Evolutionary conservation across 495 filamentous ascomycete species (phyloP).

Genomic region (Xylona heveae): DNA sequence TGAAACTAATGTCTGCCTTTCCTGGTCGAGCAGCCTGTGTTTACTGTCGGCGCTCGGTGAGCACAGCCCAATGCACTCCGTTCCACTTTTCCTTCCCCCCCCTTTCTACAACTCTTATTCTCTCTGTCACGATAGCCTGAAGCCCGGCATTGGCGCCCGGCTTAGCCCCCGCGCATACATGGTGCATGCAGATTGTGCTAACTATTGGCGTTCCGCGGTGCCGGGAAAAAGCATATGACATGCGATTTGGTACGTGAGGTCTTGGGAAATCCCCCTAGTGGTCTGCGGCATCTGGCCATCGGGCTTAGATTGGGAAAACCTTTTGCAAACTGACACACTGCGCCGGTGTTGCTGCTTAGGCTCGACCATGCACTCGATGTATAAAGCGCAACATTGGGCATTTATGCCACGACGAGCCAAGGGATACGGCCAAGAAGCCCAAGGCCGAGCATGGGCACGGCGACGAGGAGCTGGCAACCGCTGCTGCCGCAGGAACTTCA

Average conservation of each 20-base stretch:
- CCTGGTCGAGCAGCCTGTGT: conserved; percentile 56
- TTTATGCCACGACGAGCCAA: conserved; percentile 93
- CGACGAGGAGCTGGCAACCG: too few species aligned
- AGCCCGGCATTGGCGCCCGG: too few species aligned
- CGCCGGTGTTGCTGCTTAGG: conserved; percentile 32
- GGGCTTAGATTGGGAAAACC: conserved; percentile 12
- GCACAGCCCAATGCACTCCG: too few species aligned
- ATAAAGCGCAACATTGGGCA: conserved; percentile 98
- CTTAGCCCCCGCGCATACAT: too few species aligned
- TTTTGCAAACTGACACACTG: too few species aligned
- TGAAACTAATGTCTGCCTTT: conserved; percentile 11
- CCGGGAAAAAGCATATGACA: conserved; percentile 98
- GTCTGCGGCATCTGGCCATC: too few species aligned
- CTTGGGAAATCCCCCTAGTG: conserved; percentile 27
- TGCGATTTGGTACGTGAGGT: conserved; percentile 99
- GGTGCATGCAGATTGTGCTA: background rate
- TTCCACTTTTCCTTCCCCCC: conserved; percentile 7
- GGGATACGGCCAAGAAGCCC: conserved; percentile 52
- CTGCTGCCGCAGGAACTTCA: conserved; percentile 34
- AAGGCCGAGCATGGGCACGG: conserved; percentile 47
- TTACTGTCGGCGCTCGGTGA: conserved; percentile 98
- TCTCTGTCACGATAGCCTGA: conserved; percentile 8
- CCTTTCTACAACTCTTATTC: conserved; percentile 6
- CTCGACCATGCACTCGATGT: conserved; percentile 90
- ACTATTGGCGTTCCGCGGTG: too few species aligned